Conservation (phyloP, 1,284 basidiomycete genomes). For the Rhodotorula sp. region DNA sequence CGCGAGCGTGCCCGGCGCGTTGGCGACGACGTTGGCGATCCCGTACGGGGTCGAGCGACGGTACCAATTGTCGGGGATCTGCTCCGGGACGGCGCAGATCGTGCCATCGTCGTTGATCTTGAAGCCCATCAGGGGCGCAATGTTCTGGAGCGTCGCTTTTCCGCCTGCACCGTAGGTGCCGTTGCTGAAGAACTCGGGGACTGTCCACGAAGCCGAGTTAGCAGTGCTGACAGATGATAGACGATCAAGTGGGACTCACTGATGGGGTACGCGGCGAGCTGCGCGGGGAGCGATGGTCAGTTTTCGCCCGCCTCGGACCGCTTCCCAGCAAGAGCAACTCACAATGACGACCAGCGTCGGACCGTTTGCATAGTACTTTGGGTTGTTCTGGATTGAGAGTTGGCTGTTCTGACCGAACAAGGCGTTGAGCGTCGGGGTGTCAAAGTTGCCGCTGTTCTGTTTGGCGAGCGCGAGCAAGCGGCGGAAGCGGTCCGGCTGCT, state of each 20-base stretch:
- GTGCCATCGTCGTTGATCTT: slow-evolving; percentile 10
- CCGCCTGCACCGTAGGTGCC: slow-evolving; percentile 12
- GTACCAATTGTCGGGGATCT: slow-evolving; percentile 15
- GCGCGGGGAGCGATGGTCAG: neutral
- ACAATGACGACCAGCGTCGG: slow-evolving; percentile 8
- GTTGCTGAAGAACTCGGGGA: slow-evolving; percentile 7
- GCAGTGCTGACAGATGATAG: neutral
- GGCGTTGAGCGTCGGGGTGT: neutral
- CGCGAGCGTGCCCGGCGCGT: neutral
- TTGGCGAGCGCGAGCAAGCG: slow-evolving; percentile 8
- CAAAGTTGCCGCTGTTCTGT: slow-evolving; percentile 5
- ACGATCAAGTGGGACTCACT: neutral
- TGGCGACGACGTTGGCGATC: slow-evolving; percentile 6
- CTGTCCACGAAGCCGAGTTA: neutral
- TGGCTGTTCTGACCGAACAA: slow-evolving; percentile 5
- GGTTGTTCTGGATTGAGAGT: neutral
- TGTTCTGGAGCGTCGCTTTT: neutral
- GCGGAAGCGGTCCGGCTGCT: neutral
- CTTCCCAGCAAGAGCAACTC: neutral
- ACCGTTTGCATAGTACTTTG: neutral
- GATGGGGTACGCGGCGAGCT: neutral
- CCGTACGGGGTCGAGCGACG: slow-evolving; percentile 9
- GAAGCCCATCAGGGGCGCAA: slow-evolving; percentile 2
- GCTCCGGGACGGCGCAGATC: slow-evolving; percentile 4
- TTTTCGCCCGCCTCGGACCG: neutral